Conservation (phyloP, 2,329 filamentous ascomycete genomes). For the Stagonosporopsis tanaceti region DNA sequence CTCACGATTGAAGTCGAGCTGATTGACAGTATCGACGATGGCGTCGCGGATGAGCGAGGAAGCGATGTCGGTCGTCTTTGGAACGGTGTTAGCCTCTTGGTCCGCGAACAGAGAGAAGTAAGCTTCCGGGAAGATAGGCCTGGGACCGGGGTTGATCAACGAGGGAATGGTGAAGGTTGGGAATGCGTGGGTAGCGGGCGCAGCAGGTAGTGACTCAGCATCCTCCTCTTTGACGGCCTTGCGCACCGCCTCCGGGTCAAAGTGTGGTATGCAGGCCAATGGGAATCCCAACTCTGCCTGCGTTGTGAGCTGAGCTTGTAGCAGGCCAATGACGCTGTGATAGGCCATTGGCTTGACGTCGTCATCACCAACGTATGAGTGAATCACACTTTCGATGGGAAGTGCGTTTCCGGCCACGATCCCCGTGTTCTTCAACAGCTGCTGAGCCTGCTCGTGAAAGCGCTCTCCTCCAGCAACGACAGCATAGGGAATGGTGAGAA, state of each 20-base stretch:
- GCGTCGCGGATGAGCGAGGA: slow-evolving; percentile 85
- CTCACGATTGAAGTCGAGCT: slow-evolving; percentile 90
- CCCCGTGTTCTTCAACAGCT: slow-evolving; percentile 90
- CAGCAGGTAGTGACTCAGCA: slow-evolving; percentile 56
- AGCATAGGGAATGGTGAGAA: slow-evolving; percentile 91
- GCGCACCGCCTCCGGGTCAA: slow-evolving; percentile 54
- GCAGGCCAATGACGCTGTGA: slow-evolving; percentile 77
- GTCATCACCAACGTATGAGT: slow-evolving; percentile 76
- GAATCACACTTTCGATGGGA: slow-evolving; percentile 82
- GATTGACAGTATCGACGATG: slow-evolving; percentile 91
- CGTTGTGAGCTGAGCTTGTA: slow-evolving; percentile 84
- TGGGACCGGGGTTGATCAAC: slow-evolving; percentile 75
- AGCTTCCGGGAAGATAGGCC: slow-evolving; percentile 86
- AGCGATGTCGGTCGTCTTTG: slow-evolving; percentile 76
- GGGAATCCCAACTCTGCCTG: slow-evolving; percentile 81
- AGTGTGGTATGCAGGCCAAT: slow-evolving; percentile 69
- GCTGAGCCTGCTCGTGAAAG: slow-evolving; percentile 72
- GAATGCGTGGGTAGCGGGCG: slow-evolving; percentile 74
- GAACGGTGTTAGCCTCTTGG: slow-evolving; percentile 89
- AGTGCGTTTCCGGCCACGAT: slow-evolving; percentile 92
- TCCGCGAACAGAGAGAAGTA: slow-evolving; percentile 91
- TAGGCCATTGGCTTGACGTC: slow-evolving; percentile 69
- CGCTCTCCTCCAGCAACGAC: slow-evolving; percentile 55
- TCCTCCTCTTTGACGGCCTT: slow-evolving; percentile 64
- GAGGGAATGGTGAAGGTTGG: slow-evolving; percentile 79